phyloP scores from a whole-genome alignment of 2,329 filamentous ascomycete species.

The Aspergillus sp. region DNA sequence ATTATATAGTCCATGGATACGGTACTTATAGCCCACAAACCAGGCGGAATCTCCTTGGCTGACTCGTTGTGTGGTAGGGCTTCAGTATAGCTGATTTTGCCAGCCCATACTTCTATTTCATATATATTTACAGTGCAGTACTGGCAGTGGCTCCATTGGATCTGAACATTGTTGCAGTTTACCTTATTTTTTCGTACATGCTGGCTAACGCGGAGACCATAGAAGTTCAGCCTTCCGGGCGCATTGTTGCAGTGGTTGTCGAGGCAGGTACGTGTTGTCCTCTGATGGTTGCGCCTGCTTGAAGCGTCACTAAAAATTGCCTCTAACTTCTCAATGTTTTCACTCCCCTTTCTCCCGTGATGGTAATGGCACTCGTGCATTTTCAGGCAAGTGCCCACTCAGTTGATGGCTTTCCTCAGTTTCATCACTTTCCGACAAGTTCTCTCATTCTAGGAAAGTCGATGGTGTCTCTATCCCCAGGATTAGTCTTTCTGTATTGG shows the following conservation, averaged over 20 bases:
- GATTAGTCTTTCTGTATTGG: conserved; percentile 25
- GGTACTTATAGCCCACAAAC: no score
- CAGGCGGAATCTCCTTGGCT: no score
- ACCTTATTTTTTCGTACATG: no score
- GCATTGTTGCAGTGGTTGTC: not conserved
- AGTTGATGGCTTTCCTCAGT: conserved; percentile 11
- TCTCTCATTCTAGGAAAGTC: conserved; percentile 16
- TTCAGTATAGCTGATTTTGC: no score
- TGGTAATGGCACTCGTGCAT: not conserved
- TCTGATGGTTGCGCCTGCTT: conserved; percentile 15
- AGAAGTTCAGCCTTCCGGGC: no score
- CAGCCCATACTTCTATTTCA: no score
- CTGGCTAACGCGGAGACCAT: no score
- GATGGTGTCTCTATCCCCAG: conserved; percentile 11
- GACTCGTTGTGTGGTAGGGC: no score
- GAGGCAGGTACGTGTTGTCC: not conserved
- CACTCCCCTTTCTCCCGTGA: not conserved
- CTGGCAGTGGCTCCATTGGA: no score
- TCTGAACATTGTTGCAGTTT: no score
- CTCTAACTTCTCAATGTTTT: not conserved
- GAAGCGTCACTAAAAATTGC: not conserved
- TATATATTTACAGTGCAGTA: no score
- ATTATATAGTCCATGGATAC: no score
- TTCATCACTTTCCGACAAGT: conserved; percentile 18
- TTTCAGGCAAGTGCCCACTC: conserved; percentile 11